Percentiles rank a stretch among this genome's conserved stretches.
These are phyloP conservation scores for Skeletonema potamos DNA, from an alignment of 108 stramenopile species.

Conservation along the genomic window DNA sequence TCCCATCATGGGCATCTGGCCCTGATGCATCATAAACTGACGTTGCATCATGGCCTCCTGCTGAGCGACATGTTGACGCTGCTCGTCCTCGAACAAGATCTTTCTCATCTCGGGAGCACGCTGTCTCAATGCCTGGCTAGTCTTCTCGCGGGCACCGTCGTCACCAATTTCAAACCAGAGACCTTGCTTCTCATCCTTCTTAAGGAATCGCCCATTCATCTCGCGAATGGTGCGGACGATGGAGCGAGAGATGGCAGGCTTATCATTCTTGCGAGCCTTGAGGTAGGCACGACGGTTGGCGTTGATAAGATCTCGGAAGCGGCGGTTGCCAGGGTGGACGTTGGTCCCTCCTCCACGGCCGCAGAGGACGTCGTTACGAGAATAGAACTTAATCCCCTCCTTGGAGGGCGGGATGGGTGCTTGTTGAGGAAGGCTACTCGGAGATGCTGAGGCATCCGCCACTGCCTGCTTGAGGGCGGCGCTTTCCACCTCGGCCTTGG, in stretches of 20 bases:
- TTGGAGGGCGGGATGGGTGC: constrained; percentile 33
- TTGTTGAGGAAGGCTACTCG: not conserved
- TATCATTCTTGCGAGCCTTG: constrained; percentile 54
- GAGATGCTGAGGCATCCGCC: not conserved
- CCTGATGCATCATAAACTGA: constrained; percentile 40
- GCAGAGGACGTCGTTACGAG: constrained; percentile 72
- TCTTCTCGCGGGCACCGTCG: constrained; percentile 59
- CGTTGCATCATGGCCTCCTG: constrained; percentile 14
- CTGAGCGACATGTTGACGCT: constrained; percentile 18
- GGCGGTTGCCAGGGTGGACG: constrained; percentile 68
- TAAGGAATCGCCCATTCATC: constrained; percentile 67
- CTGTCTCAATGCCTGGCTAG: constrained; percentile 45
- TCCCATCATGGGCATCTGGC: constrained; percentile 24
- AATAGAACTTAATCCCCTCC: constrained; percentile 54
- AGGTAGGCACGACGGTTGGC: constrained; percentile 42
- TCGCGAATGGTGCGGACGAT: constrained; percentile 74
- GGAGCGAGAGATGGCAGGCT: constrained; percentile 70
- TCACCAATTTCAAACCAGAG: constrained; percentile 46
- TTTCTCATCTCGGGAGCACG: constrained; percentile 80
- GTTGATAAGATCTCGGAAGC: constrained; percentile 57
- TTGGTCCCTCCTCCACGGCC: constrained; percentile 84
- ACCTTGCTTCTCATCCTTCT: constrained; percentile 60
- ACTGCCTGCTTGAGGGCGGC: not conserved
- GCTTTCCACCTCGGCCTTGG: not conserved
- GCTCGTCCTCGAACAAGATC: constrained; percentile 63